Evolutionary conservation across 345 rosid species (phyloP), one percentile per base, ranked within the genome.

Genomic region (Draba incana): DNA sequence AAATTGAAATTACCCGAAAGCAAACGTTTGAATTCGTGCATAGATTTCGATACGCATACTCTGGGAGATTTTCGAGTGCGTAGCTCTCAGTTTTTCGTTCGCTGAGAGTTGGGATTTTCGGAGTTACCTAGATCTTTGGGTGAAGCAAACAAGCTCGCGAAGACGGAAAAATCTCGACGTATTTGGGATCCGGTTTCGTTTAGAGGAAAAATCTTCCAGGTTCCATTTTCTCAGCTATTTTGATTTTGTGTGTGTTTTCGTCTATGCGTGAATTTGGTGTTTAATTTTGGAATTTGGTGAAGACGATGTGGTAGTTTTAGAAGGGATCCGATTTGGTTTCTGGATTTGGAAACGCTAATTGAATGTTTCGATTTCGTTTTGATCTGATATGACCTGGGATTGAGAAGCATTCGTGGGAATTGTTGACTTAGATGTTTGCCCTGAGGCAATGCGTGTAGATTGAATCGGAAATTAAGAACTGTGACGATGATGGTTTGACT

Each of bases 141-240:
- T 45, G 57, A 33, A 60, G n/a, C 62, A 33, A 44, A 66, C 27
- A 74, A 74, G 77, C 64, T 71, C 69, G 50, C 62, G 25, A 12
- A 30, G 57, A 30, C 51, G 64, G 33, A 8, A 7, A 7, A 10
- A 13, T 52, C 51, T 64, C 15, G n/a, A 11, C 23, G 41, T 11
- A 10, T 44, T 1, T 67, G 16, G 44, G 72, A 56, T 68, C 65
- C 44, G 46, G 2, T 43, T 23, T 20, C 20, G 20, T 20, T 20
- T 20, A 20, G 20, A 10, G 7, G 20, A 7, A 28, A 30, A 9
- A 3, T 6, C 6, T 10, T 28, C 23, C 71, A 74, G 78, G 73
- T 74, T 59, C 16, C 7, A 59, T 44, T 66, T 72, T 53, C 49
- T 67, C 42, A 4, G 14, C 3, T 30, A 20, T 27, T 28, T 46